Percentiles rank a stretch among this genome's conserved stretches.
phyloP scores from a whole-genome alignment of 2,329 filamentous ascomycete genomes.

The Coniochaeta prunicola region DNA sequence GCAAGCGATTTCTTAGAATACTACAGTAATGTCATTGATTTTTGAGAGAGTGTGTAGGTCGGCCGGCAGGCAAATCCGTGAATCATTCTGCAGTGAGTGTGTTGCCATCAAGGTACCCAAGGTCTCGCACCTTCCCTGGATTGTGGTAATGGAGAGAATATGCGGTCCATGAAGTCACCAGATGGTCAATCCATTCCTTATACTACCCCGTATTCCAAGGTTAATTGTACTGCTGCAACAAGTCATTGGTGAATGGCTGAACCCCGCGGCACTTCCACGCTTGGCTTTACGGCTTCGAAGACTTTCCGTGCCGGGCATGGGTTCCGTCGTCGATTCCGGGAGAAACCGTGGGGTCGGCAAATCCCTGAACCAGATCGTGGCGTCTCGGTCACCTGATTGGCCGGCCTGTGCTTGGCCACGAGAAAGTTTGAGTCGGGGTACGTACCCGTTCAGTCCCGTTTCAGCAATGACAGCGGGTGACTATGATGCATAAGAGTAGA shows the following conservation, averaged over 20 bases:
- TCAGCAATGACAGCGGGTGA: neutral
- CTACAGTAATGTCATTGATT: neutral
- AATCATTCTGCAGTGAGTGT: neutral
- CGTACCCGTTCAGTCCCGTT: neutral
- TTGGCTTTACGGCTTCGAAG: neutral
- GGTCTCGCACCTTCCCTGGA: no score
- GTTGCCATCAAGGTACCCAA: neutral
- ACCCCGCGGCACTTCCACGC: neutral
- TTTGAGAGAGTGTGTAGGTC: neutral
- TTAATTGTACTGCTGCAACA: no score
- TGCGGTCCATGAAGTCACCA: neutral
- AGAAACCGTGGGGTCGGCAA: constrained; percentile 2
- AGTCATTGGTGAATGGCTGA: neutral
- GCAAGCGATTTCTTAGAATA: neutral
- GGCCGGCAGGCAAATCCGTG: neutral
- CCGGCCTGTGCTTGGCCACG: neutral
- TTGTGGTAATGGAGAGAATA: neutral
- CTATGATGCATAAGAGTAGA: neutral
- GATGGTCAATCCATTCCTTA: neutral
- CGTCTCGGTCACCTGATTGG: neutral
- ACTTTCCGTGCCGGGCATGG: neutral
- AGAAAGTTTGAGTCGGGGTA: neutral
- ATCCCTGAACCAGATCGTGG: neutral
- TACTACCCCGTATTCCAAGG: no score
- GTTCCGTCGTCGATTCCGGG: neutral